Evolutionary conservation across 768 basidiomycete genomes (phyloP).

Genomic region (Tylopilus rubrobrunneus): DNA sequence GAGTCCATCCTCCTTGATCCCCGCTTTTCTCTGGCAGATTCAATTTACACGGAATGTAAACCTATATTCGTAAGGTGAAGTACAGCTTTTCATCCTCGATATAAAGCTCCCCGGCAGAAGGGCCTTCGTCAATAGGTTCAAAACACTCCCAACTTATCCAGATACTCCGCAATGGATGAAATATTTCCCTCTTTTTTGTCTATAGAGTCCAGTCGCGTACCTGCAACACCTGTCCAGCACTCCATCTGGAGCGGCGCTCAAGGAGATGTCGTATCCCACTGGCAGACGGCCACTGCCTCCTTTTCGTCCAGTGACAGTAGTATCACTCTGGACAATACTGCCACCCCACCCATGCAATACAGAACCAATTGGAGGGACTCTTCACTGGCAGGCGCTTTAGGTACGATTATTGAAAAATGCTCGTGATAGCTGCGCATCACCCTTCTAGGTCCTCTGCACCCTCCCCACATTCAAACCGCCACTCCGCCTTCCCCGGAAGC

Average conservation of each 20-base stretch:
- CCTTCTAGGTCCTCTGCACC: not conserved
- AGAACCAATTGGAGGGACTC: constrained; percentile 1
- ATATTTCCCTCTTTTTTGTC: not conserved
- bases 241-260: not conserved
- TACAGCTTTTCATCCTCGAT: not conserved
- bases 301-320: not conserved
- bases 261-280: not conserved
- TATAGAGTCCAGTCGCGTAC: not conserved
- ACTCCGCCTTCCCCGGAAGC: not conserved
- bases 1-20: not conserved
- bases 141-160: not conserved
- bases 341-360: not conserved
- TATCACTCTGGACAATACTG: not conserved
- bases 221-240: not conserved
- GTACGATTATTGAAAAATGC: not conserved
- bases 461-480: not conserved
- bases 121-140: not conserved
- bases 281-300: not conserved
- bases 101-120: not conserved
- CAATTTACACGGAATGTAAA: not conserved
- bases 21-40: not conserved
- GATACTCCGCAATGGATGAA: not conserved
- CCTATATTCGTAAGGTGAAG: not conserved
- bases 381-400: not conserved
- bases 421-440: not conserved